Evolutionary conservation across 805 yeast species (phyloP), one percentile per base, ranked within the genome.

Genomic region (Ogataea trehaloabstinens): DNA sequence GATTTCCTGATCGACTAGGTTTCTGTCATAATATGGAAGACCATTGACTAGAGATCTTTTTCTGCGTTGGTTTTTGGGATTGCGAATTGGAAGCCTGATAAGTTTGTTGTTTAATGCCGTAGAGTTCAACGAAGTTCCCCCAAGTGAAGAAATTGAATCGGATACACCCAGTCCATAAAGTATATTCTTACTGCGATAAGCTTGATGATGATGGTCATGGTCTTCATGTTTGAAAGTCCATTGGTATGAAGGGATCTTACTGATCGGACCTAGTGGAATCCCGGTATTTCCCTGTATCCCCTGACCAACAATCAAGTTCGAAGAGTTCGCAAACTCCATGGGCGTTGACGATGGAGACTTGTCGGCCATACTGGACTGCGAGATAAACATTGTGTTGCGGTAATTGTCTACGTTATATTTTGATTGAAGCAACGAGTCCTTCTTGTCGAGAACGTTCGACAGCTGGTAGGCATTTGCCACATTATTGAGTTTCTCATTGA

Each of bases 11-110:
- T 55, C 59, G 37, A 56, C 35, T 15, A 52, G 30, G 1, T 44
- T 49, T 24, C 55, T 58, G 19, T 64, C 55, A 46, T 66, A 74
- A 27, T 59, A 63, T 0, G 78, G 77, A 24, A 75, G 51, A 0
- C 80, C 80, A 47, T 58, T 68, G 22, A 48, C 46, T 21, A 57
- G 31, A 10, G 60, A 55, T 31, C 60, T 38, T 19, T 38, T 35
- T 16, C 41, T 42, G 27, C 48, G 36, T 19, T 38, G 36, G 18
- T 41, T 44, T n/a, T 43, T 39, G 13, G 44, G 44, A 21, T 38
- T 48, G n/a, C 19, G 18, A 4, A 60, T 30, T 4, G 64, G 66
- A 16, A 61, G 35, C 36, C 64, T 45, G 19, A 59, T 45, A 22
- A 61, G 38, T 28, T 51, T 48, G n/a, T 52, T 45, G 36, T 53